Evolutionary conservation across 768 basidiomycete species (phyloP).

Genomic region (Hericium rajendrae): DNA sequence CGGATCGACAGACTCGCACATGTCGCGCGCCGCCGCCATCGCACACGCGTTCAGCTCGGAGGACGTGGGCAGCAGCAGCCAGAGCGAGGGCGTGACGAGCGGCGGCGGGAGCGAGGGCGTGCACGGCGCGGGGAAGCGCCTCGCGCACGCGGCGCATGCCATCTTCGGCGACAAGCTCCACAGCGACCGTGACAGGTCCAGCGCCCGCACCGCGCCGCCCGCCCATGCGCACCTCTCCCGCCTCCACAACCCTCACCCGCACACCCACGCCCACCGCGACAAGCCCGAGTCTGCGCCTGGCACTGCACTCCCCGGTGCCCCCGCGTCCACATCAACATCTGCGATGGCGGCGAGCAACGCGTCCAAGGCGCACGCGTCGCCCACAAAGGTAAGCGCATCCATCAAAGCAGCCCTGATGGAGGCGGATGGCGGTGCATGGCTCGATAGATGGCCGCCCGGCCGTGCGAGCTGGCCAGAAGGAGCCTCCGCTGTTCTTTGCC

Average conservation of each 20-base stretch:
- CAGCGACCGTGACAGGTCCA: background rate
- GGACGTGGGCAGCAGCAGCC: background rate
- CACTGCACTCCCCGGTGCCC: background rate
- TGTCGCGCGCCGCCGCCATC: background rate
- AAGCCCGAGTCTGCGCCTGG: background rate
- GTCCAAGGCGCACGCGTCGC: slow-evolving; percentile 19
- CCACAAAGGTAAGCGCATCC: slow-evolving; percentile 22
- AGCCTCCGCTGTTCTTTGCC: background rate
- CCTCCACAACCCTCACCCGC: background rate
- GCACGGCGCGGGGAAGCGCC: background rate
- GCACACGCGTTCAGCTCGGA: background rate
- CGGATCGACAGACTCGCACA: background rate
- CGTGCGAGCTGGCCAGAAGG: background rate
- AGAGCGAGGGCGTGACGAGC: background rate
- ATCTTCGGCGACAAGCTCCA: background rate
- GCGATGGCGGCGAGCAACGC: slow-evolving; percentile 15
- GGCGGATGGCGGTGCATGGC: background rate
- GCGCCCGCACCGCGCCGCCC: background rate
- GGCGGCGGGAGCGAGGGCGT: background rate
- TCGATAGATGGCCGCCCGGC: slow-evolving; percentile 1
- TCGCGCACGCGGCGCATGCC: background rate
- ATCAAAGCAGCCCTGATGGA: too few relatives aligned
- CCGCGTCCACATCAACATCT: slow-evolving; percentile 17
- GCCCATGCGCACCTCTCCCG: background rate
- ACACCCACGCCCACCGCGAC: background rate